Evolutionary conservation across 352 stramenopile species (phyloP).

Genomic region (Phytophthora citricola): DNA sequence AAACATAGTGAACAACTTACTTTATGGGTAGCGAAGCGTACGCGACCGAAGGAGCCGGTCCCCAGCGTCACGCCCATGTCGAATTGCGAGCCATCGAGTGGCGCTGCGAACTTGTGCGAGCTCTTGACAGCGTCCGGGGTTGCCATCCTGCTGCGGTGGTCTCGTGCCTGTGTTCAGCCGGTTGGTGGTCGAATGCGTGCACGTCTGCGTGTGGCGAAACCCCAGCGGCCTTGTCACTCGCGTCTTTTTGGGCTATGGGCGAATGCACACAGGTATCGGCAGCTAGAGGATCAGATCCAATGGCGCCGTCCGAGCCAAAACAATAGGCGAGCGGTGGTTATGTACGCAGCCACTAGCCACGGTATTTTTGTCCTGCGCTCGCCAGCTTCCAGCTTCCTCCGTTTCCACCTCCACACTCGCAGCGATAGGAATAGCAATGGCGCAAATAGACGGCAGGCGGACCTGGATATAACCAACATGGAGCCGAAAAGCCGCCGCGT

Average conservation of each 20-base stretch:
- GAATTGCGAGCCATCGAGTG: slow-evolving; percentile 91
- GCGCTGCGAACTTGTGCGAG: slow-evolving; percentile 64
- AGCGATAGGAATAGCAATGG: slow-evolving; percentile 37
- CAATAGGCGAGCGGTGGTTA: slow-evolving; percentile 25
- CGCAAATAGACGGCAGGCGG: slow-evolving; percentile 23
- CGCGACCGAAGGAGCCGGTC: slow-evolving; percentile 96
- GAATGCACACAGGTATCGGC: slow-evolving; percentile 23
- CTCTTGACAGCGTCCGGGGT: slow-evolving; percentile 39
- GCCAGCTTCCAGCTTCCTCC: slow-evolving; percentile 3
- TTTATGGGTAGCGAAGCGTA: slow-evolving; percentile 97
- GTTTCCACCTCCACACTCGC: slow-evolving; percentile 37
- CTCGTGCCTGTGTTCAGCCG: neutral
- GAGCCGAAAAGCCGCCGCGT: slow-evolving; percentile 28
- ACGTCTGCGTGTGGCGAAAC: slow-evolving; percentile 30
- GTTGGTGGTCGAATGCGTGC: slow-evolving; percentile 28
- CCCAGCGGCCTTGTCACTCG: slow-evolving; percentile 31
- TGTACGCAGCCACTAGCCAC: slow-evolving; percentile 8
- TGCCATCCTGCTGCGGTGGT: slow-evolving; percentile 20
- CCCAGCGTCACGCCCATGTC: slow-evolving; percentile 96
- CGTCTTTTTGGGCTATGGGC: slow-evolving; percentile 42
- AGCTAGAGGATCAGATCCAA: slow-evolving; percentile 23
- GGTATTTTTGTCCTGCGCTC: slow-evolving; percentile 33
- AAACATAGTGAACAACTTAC: slow-evolving; percentile 36
- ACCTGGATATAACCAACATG: slow-evolving; percentile 25
- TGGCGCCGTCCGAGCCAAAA: neutral